A percentile compares a stretch with the other conserved stretches of the same genome.
phyloP scores from a whole-genome alignment of 169 alveolate genomes.

The Babesia sp. region DNA sequence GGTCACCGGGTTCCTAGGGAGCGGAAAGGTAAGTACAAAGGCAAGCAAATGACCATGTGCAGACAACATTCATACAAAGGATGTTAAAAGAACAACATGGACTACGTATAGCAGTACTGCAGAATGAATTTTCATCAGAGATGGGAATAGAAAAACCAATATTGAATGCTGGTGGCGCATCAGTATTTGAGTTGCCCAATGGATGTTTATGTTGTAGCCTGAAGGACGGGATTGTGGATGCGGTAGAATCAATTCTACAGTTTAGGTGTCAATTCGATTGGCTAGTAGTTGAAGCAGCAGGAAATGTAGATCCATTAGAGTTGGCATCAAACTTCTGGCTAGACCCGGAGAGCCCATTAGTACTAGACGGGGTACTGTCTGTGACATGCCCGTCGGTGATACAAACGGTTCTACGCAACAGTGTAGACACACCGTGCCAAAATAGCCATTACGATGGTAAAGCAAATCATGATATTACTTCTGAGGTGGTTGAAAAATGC shows the following conservation, averaged over 20 bases:
- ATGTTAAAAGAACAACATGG: conserved; percentile 41
- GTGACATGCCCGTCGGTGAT: conserved; percentile 47
- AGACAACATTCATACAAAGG: conserved; percentile 78
- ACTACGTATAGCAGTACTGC: conserved; percentile 77
- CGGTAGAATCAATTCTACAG: conserved; percentile 54
- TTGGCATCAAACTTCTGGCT: conserved; percentile 59
- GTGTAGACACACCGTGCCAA: neutral
- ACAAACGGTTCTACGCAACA: neutral
- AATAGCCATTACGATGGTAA: neutral
- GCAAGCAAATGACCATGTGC: neutral
- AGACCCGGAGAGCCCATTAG: conserved; percentile 48
- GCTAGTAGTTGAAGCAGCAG: conserved; percentile 65
- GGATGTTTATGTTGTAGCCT: conserved; percentile 90
- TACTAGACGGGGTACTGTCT: conserved; percentile 61
- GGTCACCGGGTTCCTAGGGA: conserved; percentile 83
- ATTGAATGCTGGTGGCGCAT: conserved; percentile 82
- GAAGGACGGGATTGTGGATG: conserved; percentile 78
- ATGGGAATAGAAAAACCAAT: conserved; percentile 89
- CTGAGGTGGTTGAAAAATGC: neutral
- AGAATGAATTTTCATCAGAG: conserved; percentile 81
- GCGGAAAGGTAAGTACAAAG: conserved; percentile 73
- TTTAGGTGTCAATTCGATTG: conserved; percentile 38
- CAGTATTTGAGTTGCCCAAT: conserved; percentile 86
- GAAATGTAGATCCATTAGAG: conserved; percentile 55
- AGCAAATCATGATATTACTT: neutral